A percentile compares a stretch with the other conserved stretches of the same genome.
Evolutionary conservation across 345 rosid genomes (phyloP).

Genomic region (Hibiscus tridactylites): DNA sequence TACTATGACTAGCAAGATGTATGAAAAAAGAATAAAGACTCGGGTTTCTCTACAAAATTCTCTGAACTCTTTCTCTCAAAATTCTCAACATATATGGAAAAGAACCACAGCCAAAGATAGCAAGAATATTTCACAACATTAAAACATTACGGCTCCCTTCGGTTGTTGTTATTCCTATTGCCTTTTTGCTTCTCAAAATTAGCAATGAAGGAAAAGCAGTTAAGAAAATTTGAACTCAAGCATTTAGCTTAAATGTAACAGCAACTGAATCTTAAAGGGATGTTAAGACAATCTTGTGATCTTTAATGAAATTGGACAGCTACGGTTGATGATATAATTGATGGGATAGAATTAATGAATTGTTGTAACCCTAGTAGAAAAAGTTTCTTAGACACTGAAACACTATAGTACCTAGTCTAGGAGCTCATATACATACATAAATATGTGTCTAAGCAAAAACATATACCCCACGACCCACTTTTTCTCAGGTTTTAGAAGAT

Average conservation of each 20-base stretch:
- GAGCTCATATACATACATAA: neutral
- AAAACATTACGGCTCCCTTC: neutral
- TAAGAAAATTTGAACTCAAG: neutral
- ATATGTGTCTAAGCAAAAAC: neutral
- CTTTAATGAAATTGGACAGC: neutral
- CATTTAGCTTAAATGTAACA: neutral
- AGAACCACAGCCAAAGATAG: neutral
- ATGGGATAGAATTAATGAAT: neutral
- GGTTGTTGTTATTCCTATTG: neutral
- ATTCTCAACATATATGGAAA: neutral
- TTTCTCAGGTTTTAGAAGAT: neutral
- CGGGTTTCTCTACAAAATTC: no score
- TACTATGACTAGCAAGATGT: no score
- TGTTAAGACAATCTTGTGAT: neutral
- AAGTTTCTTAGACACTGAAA: neutral
- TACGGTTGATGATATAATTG: neutral
- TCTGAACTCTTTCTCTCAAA: no score
- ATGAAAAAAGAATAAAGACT: no score
- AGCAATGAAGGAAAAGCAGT: neutral
- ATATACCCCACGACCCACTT: neutral
- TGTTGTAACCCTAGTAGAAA: neutral
- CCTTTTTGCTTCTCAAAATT: neutral
- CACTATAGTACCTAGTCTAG: neutral
- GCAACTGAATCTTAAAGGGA: neutral
- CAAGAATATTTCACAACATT: constrained; percentile 3